Conservation (phyloP, 23 red algal genomes). For the Gracilaria gracilis region DNA sequence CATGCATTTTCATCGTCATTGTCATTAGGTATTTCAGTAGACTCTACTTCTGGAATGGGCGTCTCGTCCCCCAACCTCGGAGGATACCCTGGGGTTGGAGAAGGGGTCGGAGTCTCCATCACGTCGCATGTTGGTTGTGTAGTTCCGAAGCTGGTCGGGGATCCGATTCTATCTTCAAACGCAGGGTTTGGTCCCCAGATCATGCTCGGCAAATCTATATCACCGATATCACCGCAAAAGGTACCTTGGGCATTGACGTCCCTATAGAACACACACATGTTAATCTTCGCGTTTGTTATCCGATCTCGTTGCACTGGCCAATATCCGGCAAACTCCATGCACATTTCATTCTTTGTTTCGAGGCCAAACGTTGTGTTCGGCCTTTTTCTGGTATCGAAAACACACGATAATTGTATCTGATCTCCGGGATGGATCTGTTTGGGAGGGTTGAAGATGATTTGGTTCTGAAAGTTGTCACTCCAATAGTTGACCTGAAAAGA, state of each 20-base stretch:
- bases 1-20: slow-evolving; percentile 43
- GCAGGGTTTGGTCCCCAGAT: slow-evolving; percentile 32
- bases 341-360: slow-evolving; percentile 72
- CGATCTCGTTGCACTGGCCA: slow-evolving; percentile 51
- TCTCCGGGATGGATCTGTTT: slow-evolving; percentile 40
- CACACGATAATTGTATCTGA: slow-evolving; percentile 49
- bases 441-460: slow-evolving; percentile 23
- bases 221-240: slow-evolving; percentile 34
- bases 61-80: neutral
- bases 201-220: neutral
- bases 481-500: slow-evolving; percentile 55
- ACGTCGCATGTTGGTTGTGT: neutral
- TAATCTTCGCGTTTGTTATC: slow-evolving; percentile 40
- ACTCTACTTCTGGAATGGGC: neutral
- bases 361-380: slow-evolving; percentile 59
- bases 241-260: neutral
- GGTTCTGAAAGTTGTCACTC: slow-evolving; percentile 62
- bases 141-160: slow-evolving; percentile 28
- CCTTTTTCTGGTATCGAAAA: slow-evolving; percentile 59
- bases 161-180: slow-evolving; percentile 34
- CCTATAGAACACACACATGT: slow-evolving; percentile 37
- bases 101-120: neutral
- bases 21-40: neutral
- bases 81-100: neutral
- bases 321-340: slow-evolving; percentile 68